Evolutionary conservation across 2,329 filamentous ascomycete genomes (phyloP).

Genomic region (Xylaria sp.): DNA sequence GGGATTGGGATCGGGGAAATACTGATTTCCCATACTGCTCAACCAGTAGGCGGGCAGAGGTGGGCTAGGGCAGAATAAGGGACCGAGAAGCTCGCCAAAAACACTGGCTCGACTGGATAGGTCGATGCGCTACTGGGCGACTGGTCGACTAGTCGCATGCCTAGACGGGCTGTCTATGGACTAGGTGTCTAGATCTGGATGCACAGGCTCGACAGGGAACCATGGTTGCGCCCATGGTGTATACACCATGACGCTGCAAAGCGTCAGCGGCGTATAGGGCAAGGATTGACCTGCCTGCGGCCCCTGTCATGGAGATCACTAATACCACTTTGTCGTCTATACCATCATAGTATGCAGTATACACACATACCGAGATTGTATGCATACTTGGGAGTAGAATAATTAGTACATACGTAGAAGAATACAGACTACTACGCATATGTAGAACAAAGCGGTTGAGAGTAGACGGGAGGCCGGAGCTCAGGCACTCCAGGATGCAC

Average conservation of each 20-base stretch:
- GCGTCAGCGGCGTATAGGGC: conserved; percentile 31
- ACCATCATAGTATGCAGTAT: neutral
- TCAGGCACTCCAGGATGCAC: neutral
- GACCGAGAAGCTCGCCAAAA: conserved; percentile 26
- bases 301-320: conserved; percentile 11
- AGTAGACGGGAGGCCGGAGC: conserved; percentile 1
- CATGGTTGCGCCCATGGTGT: neutral
- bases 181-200: conserved; percentile 4
- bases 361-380: neutral
- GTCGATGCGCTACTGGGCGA: conserved; percentile 25
- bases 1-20: conserved; percentile 49
- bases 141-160: conserved; percentile 8
- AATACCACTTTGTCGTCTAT: neutral
- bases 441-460: neutral
- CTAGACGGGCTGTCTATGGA: conserved; percentile 6
- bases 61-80: conserved; percentile 16
- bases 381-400: too few relatives aligned
- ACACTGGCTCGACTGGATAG: conserved; percentile 33
- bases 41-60: conserved; percentile 19
- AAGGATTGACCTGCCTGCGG: conserved; percentile 20
- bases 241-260: neutral
- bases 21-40: conserved; percentile 45
- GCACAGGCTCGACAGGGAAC: neutral
- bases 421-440: too few relatives aligned
- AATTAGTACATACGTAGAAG: too few relatives aligned